Conservation (phyloP, 1,284 basidiomycete species). For the Ceraceosorus guamensis region DNA sequence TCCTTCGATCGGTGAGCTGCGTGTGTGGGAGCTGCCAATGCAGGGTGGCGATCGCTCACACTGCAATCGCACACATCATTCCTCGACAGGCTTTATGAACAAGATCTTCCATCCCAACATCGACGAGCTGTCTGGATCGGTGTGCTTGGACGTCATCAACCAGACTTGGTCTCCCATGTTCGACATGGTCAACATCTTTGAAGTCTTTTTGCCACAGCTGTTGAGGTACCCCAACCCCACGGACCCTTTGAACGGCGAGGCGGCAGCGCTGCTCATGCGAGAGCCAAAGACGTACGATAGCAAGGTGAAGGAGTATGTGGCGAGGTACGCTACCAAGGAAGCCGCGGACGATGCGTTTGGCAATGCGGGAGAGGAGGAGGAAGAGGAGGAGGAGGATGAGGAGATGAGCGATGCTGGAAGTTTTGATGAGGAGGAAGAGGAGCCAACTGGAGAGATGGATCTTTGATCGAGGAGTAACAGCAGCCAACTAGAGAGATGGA, state of each 20-base stretch:
- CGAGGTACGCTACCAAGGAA: slow-evolving; percentile 30
- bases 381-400: slow-evolving; percentile 29
- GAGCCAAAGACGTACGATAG: slow-evolving; percentile 66
- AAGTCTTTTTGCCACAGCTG: slow-evolving; percentile 92
- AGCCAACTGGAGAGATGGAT: slow-evolving; percentile 27
- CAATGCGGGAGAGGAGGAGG: slow-evolving; percentile 24
- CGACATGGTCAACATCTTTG: slow-evolving; percentile 99
- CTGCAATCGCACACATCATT: no score
- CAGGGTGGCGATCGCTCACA: no score
- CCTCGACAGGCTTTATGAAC: slow-evolving; percentile 99
- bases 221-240: slow-evolving; percentile 95
- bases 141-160: slow-evolving; percentile 44
- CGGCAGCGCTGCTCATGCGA: slow-evolving; percentile 89
- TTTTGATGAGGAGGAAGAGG: slow-evolving; percentile 29
- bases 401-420: slow-evolving; percentile 45
- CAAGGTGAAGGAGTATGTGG: slow-evolving; percentile 38
- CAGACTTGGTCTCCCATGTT: slow-evolving; percentile 38
- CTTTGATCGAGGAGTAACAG: no score
- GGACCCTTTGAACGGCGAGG: slow-evolving; percentile 94
- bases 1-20: slow-evolving; percentile 91
- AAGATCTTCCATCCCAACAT: slow-evolving; percentile 99
- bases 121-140: slow-evolving; percentile 65
- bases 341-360: slow-evolving; percentile 21
- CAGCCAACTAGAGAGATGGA: no score
- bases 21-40: no score